These are phyloP conservation scores for Apiotrichum porosum DNA, from an alignment of 1,284 basidiomycete genomes.

Conservation along the genomic window DNA sequence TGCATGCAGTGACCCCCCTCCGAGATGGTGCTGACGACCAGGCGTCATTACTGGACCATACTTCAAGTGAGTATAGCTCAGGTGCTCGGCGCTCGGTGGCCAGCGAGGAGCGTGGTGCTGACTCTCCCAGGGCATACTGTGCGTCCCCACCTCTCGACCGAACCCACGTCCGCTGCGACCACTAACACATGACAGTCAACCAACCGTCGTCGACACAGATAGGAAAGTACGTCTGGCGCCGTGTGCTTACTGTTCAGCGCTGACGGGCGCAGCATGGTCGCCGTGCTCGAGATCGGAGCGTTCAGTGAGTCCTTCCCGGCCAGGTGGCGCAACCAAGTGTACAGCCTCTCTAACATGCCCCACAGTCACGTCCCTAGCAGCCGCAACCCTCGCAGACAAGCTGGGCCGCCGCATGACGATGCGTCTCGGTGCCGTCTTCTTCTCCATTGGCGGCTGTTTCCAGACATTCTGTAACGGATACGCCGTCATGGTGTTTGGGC, in stretches of 20 bases:
- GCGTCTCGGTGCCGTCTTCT: slow-evolving; percentile 78
- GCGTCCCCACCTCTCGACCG: slow-evolving; percentile 9
- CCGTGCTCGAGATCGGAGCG: slow-evolving; percentile 86
- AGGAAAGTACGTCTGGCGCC: slow-evolving; percentile 47
- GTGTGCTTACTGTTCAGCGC: too few species aligned
- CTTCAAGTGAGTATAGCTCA: slow-evolving; percentile 55
- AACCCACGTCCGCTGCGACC: not conserved
- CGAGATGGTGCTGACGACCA: too few species aligned
- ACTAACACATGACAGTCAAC: slow-evolving; percentile 54
- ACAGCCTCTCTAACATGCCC: not conserved
- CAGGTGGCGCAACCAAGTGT: not conserved
- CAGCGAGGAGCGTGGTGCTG: not conserved
- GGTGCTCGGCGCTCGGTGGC: too few species aligned
- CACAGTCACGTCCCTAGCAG: slow-evolving; percentile 80
- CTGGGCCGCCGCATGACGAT: slow-evolving; percentile 84
- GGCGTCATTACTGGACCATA: slow-evolving; percentile 91
- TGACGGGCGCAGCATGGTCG: slow-evolving; percentile 73
- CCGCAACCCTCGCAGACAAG: slow-evolving; percentile 79
- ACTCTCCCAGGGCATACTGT: slow-evolving; percentile 28
- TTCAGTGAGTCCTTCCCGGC: slow-evolving; percentile 58
- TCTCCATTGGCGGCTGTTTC: slow-evolving; percentile 80
- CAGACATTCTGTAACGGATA: slow-evolving; percentile 86
- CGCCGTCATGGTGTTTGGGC: slow-evolving; percentile 77
- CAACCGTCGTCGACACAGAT: slow-evolving; percentile 60
- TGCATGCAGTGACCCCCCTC: slow-evolving; percentile 2